Base-by-base conservation (phyloP, 805 yeast genomes). In the baker's yeast (Saccharomyces cerevisiae) region DNA sequence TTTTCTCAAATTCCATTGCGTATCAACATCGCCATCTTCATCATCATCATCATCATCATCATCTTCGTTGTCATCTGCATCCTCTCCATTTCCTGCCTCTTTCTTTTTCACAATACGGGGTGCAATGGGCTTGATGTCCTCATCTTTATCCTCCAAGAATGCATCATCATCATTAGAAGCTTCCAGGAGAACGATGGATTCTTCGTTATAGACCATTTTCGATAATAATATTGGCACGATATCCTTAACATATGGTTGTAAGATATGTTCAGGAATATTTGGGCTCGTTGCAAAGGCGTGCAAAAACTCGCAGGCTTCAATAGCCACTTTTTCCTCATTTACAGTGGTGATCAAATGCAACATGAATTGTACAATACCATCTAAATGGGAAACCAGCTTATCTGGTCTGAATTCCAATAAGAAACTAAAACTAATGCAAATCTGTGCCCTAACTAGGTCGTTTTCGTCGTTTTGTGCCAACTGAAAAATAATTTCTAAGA, bases 281-380 rank as follows among this genome's bases (percentile, higher is more conserved):
- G 70, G 58, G 36, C 82, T 76, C 2, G 89, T 84, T 0, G 91
- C 81, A 53, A 92, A 76, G 1, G 87, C 82, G 47, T 92, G 78
- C 55, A 94, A 73, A 62, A 94, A 90, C 71, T 94, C 98, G 68
- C 97, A 89, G 2, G 96, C 97, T 67, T 91, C 97, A 53, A 91
- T 74, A 0, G 96, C 85, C 31, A 89, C 95, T 53, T 79, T 84
- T 60, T 87, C 91, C 57, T 84, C 84, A 22, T 70, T 69, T 22
- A 60, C 65, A 52, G 76, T 75, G 11, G 79, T 78, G 73, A 92
- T 82, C 55, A 90, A 80, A 71, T 90, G 97, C 51, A 89, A 70
- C 63, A 91, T 83, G 73, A 87, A 94, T 59, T 83, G 80, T 46
- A 92, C 80, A 14, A 94, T 89, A n/a, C 97, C 97, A 53, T 79